These are phyloP conservation scores for Amylostereum areolatum DNA, from an alignment of 1,284 basidiomycete species.

Conservation along the genomic window DNA sequence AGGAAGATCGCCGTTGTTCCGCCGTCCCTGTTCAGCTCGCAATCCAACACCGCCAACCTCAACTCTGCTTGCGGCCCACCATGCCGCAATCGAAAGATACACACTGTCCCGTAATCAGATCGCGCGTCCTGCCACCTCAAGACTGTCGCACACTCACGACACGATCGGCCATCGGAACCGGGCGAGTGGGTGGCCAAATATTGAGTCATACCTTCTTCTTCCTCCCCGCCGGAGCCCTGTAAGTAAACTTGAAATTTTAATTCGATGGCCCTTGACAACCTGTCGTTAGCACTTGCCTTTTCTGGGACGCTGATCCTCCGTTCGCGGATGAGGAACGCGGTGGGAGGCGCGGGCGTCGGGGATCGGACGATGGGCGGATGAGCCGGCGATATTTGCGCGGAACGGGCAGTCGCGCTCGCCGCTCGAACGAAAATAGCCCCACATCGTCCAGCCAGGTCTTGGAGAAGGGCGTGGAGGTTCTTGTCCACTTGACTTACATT, in stretches of 20 bases:
- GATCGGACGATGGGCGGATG: neutral
- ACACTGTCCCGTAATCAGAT: constrained; percentile 35
- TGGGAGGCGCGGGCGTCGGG: too few relatives aligned
- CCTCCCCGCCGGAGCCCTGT: neutral
- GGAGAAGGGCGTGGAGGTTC: constrained; percentile 62
- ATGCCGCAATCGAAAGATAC: constrained; percentile 44
- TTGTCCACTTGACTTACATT: constrained; percentile 56
- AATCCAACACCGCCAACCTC: constrained; percentile 46
- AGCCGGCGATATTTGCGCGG: constrained; percentile 27
- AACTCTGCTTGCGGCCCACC: constrained; percentile 33
- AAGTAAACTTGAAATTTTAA: neutral
- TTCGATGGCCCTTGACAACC: neutral
- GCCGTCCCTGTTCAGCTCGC: constrained; percentile 31
- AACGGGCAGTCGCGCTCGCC: constrained; percentile 56
- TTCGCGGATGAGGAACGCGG: neutral
- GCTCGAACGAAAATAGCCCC: constrained; percentile 57
- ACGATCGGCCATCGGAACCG: constrained; percentile 7
- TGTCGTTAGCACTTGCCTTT: neutral
- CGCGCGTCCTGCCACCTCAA: constrained; percentile 2
- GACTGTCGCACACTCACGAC: constrained; percentile 21
- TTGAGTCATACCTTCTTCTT: neutral
- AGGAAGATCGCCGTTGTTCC: constrained; percentile 39
- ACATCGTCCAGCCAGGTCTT: constrained; percentile 56
- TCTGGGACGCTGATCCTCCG: neutral
- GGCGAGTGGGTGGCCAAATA: neutral